These are phyloP conservation scores for Gillenia trifoliata DNA, from an alignment of 306 rosid species.

Conservation along the genomic window DNA sequence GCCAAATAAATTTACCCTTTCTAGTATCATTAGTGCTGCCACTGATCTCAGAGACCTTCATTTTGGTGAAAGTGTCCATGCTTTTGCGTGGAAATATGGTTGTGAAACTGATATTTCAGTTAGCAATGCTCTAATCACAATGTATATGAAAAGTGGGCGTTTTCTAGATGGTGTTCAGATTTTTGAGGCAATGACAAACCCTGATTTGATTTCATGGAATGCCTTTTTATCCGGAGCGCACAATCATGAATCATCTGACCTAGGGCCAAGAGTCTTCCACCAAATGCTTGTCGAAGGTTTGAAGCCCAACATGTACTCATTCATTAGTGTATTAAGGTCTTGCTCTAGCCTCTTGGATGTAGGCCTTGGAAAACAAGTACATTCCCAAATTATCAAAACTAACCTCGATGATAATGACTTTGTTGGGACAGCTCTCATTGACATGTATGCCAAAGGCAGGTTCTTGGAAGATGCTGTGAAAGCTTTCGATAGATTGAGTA, in stretches of 20 bases:
- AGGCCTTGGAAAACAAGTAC: conserved; percentile 32
- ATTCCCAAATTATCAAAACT: conserved; percentile 27
- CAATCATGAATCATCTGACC: conserved; percentile 10
- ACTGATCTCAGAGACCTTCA: conserved; percentile 16
- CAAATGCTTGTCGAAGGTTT: conserved; percentile 22
- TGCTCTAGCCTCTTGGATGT: conserved; percentile 25
- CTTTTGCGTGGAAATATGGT: conserved; percentile 25
- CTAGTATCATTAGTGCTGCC: conserved; percentile 31
- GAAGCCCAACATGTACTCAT: conserved; percentile 28
- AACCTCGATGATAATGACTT: conserved; percentile 11
- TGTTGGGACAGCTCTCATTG: conserved; percentile 34
- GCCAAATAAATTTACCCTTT: conserved; percentile 22
- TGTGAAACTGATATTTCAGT: conserved; percentile 22
- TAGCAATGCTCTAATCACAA: conserved; percentile 29
- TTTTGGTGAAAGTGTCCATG: conserved; percentile 30
- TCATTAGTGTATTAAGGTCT: conserved; percentile 28
- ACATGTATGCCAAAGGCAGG: conserved; percentile 31
- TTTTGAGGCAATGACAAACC: conserved; percentile 27
- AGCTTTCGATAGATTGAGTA: conserved; percentile 24
- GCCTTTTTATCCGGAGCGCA: conserved; percentile 20
- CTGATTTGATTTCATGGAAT: conserved; percentile 39
- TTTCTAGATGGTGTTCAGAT: conserved; percentile 12
- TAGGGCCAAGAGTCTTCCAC: conserved; percentile 9
- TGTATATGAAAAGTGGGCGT: conserved; percentile 29
- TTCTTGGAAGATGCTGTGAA: conserved; percentile 22